These are phyloP conservation scores for Macadamia integrifolia DNA, from an alignment of 164 flowering plant species.

Conservation along the genomic window DNA sequence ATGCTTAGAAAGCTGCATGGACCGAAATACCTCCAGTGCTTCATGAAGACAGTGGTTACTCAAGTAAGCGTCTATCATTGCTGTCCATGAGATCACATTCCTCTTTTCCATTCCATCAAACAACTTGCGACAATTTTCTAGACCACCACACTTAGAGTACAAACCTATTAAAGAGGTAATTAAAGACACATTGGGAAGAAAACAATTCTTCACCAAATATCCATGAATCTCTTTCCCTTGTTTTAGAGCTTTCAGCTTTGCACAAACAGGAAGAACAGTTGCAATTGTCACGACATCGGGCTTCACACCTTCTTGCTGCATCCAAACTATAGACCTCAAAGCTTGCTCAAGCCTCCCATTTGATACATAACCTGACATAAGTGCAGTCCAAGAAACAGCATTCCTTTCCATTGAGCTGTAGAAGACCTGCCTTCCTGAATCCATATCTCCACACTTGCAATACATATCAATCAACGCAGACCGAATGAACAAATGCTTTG, in stretches of 20 bases:
- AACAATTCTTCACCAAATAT: slow-evolving; percentile 56
- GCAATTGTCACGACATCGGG: slow-evolving; percentile 88
- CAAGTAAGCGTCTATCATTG: slow-evolving; percentile 67
- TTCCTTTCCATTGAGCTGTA: slow-evolving; percentile 53
- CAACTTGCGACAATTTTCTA: slow-evolving; percentile 40
- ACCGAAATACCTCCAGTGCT: slow-evolving; percentile 55
- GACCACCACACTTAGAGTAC: slow-evolving; percentile 69
- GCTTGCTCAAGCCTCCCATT: slow-evolving; percentile 80
- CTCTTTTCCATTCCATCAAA: slow-evolving; percentile 51
- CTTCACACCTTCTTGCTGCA: slow-evolving; percentile 89
- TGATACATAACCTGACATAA: slow-evolving; percentile 70
- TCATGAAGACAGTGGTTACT: slow-evolving; percentile 37
- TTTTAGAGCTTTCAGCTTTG: slow-evolving; percentile 52
- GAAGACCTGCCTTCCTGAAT: slow-evolving; percentile 61
- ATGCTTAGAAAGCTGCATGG: slow-evolving; percentile 66
- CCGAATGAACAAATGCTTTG: slow-evolving; percentile 50
- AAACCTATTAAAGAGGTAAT: slow-evolving; percentile 65
- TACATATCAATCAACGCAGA: slow-evolving; percentile 82
- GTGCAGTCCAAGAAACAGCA: slow-evolving; percentile 82
- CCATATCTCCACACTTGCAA: slow-evolving; percentile 75
- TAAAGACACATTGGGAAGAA: slow-evolving; percentile 66
- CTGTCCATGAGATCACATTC: slow-evolving; percentile 84
- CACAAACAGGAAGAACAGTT: slow-evolving; percentile 79
- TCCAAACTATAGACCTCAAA: slow-evolving; percentile 71
- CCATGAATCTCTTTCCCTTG: slow-evolving; percentile 76